phyloP scores from a whole-genome alignment of 2,329 filamentous ascomycete genomes.

The Fusarium sp. region DNA sequence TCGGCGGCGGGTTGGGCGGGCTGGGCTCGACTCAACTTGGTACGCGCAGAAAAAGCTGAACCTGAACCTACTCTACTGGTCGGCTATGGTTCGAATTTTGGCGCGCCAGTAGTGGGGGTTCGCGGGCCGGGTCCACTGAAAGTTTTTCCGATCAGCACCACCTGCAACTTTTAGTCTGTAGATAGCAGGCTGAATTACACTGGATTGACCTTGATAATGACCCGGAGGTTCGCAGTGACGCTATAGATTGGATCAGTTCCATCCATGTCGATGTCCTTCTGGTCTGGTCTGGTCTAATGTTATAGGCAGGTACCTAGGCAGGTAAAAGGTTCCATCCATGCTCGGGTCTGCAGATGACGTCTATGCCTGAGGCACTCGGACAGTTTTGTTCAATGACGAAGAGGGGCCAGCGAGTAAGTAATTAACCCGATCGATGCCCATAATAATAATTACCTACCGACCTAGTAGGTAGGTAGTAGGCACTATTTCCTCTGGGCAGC shows the following conservation, averaged over 20 bases:
- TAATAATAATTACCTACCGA: background rate
- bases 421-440: background rate
- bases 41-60: constrained; percentile 52
- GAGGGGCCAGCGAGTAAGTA: background rate
- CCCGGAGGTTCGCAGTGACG: constrained; percentile 1
- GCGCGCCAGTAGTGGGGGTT: constrained; percentile 41
- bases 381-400: constrained; percentile 4
- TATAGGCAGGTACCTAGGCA: background rate
- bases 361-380: constrained; percentile 29
- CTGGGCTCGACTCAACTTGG: constrained; percentile 41
- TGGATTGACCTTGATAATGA: background rate
- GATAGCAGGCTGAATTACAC: constrained; percentile 10
- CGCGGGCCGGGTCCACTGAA: constrained; percentile 44
- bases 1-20: constrained; percentile 46
- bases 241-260: constrained; percentile 1
- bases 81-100: constrained; percentile 48
- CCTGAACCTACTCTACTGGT: constrained; percentile 1
- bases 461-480: background rate
- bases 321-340: background rate
- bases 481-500: background rate
- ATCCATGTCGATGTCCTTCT: background rate
- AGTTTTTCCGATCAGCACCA: constrained; percentile 46
- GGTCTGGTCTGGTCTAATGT: background rate
- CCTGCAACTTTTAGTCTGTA: constrained; percentile 11
- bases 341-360: constrained; percentile 14